Base-by-base conservation (phyloP, 805 yeast genomes). In the Candida xiaguanensis region DNA sequence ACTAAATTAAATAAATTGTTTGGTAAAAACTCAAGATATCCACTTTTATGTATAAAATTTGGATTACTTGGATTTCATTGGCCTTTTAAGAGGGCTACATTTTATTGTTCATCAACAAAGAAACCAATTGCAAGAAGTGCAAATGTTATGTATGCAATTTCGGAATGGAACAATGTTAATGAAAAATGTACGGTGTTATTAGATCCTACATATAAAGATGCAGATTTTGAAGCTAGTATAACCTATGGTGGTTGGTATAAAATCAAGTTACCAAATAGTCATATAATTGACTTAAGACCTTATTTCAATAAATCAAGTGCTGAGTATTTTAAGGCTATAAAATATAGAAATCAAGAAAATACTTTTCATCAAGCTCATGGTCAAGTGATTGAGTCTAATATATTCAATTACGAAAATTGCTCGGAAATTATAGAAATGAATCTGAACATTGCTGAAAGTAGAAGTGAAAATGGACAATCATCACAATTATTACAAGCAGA, bases 31-130 rank as follows among this genome's bases (percentile, higher is more conserved):
- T 60, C 70, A 1, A 47, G 40, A 3, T 48, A 50, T 40, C 58
- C 60, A 46, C 46, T 64, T 8, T 43, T 65, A 12, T 57, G 64
- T 27, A 57, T 68, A n/a, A 55, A 67, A 14, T 49, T 68, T 53
- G 73, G 73, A 1, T 52, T 68, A 15, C 40, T 68, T 19, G 73
- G 67, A 1, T 66, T 67, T 36, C 74, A 68, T 46, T 68, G 73
- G 74, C 74, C 74, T 9, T 68, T 68, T 47, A 52, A 68, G 8
- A 61, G 68, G 42, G 49, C 70, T 5, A 61, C 63, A 19, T 62
- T 66, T 43, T 69, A 59, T 43, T 59, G 67, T 15, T 47, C 66
- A n/a, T 56, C 61, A 11, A 58, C 70, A 4, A 58, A 52, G 39
- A 57, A 60, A 40, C 72, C 73, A 3, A 62, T 66, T 12, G 70